These are phyloP conservation scores for Coemansia sp. DNA, from an alignment of 192 early-diverging fungal genomes.

Conservation along the genomic window DNA sequence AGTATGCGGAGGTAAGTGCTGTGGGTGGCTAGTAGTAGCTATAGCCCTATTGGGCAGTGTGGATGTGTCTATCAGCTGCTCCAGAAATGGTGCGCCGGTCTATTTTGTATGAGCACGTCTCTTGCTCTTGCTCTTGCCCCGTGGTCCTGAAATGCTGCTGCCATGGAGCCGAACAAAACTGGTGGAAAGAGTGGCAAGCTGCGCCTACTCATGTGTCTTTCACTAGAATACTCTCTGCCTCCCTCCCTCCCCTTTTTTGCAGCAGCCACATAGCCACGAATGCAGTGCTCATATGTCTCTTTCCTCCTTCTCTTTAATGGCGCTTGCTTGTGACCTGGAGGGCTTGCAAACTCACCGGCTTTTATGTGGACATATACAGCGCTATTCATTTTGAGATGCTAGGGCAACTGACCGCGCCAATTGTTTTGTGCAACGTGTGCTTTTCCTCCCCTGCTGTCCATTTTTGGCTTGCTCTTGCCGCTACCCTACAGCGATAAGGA, in stretches of 20 bases:
- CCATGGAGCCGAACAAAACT: background rate
- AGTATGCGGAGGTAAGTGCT: conserved; percentile 51
- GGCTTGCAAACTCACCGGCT: background rate
- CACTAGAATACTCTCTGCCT: background rate
- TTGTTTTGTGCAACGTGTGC: conserved; percentile 5
- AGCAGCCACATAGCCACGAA: conserved; percentile 3
- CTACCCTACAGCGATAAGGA: background rate
- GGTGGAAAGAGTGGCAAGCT: background rate
- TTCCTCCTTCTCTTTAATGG: background rate
- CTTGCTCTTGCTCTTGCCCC: background rate
- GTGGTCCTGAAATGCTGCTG: background rate
- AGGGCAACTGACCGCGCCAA: conserved; percentile 1
- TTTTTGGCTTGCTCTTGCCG: conserved; percentile 13
- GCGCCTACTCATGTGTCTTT: background rate
- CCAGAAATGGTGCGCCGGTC: background rate
- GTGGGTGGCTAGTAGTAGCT: background rate
- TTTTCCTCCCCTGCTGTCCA: background rate
- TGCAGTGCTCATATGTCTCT: background rate
- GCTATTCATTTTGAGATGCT: background rate
- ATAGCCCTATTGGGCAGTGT: background rate
- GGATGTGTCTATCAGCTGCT: background rate
- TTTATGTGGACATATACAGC: conserved; percentile 4
- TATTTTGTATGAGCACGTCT: background rate
- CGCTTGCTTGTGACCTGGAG: background rate
- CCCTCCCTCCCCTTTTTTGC: background rate